phyloP scores from a whole-genome alignment of 805 yeast genomes.

The Myxozyma vanderwaltii region DNA sequence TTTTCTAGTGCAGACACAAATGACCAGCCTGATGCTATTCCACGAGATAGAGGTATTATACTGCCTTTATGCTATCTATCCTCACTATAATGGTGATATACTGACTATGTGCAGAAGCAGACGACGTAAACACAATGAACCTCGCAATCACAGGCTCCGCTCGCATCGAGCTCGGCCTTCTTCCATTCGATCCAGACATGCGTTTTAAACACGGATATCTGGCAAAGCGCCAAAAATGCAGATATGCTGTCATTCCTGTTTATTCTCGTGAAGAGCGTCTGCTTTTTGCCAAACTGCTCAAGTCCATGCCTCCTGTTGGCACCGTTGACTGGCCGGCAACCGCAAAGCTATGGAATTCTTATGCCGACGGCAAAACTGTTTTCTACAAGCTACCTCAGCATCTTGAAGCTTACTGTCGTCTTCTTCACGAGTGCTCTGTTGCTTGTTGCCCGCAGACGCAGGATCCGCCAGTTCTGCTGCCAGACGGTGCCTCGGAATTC shows the following conservation, averaged over 20 bases:
- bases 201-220: slow-evolving; percentile 27
- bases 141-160: slow-evolving; percentile 14
- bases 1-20: neutral
- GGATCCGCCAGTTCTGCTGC: slow-evolving; percentile 2
- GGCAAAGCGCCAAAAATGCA: slow-evolving; percentile 28
- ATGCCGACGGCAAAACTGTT: slow-evolving; percentile 21
- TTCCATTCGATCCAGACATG: slow-evolving; percentile 21
- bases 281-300: slow-evolving; percentile 20
- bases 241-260: slow-evolving; percentile 29
- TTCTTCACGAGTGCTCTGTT: slow-evolving; percentile 14
- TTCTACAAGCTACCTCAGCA: slow-evolving; percentile 30
- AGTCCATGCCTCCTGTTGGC: slow-evolving; percentile 7
- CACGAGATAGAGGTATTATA: slow-evolving; percentile 3
- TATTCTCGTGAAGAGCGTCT: slow-evolving; percentile 30
- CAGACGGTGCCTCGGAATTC: neutral
- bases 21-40: slow-evolving; percentile 3
- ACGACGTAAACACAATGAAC: slow-evolving; percentile 8
- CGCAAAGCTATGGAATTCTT: slow-evolving; percentile 22
- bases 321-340: slow-evolving; percentile 10
- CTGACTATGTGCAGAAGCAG: neutral
- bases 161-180: slow-evolving; percentile 12
- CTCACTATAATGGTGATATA: neutral
- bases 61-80: neutral
- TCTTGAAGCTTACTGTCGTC: slow-evolving; percentile 14
- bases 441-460: slow-evolving; percentile 2